Base-by-base conservation (phyloP, 176 grass and related monocot genomes). In the Thinopyrum elongatum region DNA sequence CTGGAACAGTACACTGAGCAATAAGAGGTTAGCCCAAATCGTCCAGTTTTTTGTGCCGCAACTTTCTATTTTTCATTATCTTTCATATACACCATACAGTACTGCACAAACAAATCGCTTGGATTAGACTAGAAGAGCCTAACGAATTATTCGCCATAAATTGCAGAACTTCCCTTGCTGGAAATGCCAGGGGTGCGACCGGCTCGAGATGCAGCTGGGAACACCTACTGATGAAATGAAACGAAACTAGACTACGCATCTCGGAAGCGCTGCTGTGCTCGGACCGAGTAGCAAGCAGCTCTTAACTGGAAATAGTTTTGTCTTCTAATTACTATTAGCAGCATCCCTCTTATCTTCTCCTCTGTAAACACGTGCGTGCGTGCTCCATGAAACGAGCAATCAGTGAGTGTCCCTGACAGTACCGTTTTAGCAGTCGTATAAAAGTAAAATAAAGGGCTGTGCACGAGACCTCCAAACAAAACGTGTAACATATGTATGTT, bases 1-100 rank as follows among this genome's bases (percentile, higher is more conserved):
- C 65, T 98, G 53, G 93, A 94, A 80, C 88, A 91, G 49, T 88
- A 46, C 44, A 80, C 42, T 11, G 70, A 76, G 9, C 66, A 80
- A 53, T 69, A 70, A 68, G 67, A 80, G 83, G 84, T 82, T 22
- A 82, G 83, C 77, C 67, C 25, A 36, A 22, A 86, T 25, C 6
- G 23, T 65, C 21, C 28, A 27, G 31, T 8, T n/a, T 87, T 36
- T 29, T 7, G 8, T 34, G 31, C 49, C 8, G 22, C 42, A 28
- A 14, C 11, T 29, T 73, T 62, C 2, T 21, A 3, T 8, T 55
- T 17, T 3, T 64, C 26, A 28, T 14, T 28, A 14, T 65, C 5
- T 38, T 14, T 3, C 25, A 19, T 58, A 36, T 74, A n/a, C 27
- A 29, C 60, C 2, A 6, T 68, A 29, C 63, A 22, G 0, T 3